Evolutionary conservation across 306 rosid genomes (phyloP).

Genomic region (Rosa rugosa): DNA sequence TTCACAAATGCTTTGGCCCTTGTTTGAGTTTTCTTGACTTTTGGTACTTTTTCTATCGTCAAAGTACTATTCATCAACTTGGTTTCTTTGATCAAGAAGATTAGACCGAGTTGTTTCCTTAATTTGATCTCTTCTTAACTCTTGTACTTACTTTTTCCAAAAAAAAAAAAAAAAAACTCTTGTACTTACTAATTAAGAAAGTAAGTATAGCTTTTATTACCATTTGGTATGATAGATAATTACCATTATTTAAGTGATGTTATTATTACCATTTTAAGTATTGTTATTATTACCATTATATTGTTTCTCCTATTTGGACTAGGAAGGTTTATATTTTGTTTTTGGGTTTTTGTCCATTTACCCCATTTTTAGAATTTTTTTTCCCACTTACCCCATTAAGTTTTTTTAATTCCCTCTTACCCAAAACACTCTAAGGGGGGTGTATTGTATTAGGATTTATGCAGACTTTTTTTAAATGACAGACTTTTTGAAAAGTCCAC

Average conservation of each 20-base stretch:
- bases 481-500: no score
- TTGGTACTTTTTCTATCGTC: not conserved
- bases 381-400: no score
- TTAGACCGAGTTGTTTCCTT: not conserved
- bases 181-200: not conserved
- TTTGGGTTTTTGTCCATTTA: no score
- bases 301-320: not conserved
- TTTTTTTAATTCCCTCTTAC: no score
- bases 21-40: constrained; percentile 11
- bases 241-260: no score
- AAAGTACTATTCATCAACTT: constrained; percentile 11
- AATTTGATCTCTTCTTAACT: not conserved
- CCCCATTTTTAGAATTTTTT: no score
- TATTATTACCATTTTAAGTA: not conserved
- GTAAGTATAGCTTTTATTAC: no score
- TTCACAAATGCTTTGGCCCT: constrained; percentile 21
- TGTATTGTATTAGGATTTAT: no score
- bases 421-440: no score
- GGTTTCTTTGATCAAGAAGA: not conserved
- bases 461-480: no score
- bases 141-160: not conserved
- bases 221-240: no score
- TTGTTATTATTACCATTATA: not conserved
- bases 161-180: no score
- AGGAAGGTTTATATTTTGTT: not conserved